Base-by-base conservation (phyloP, 1,284 basidiomycete genomes). In the Clitocybe nebularis region DNA sequence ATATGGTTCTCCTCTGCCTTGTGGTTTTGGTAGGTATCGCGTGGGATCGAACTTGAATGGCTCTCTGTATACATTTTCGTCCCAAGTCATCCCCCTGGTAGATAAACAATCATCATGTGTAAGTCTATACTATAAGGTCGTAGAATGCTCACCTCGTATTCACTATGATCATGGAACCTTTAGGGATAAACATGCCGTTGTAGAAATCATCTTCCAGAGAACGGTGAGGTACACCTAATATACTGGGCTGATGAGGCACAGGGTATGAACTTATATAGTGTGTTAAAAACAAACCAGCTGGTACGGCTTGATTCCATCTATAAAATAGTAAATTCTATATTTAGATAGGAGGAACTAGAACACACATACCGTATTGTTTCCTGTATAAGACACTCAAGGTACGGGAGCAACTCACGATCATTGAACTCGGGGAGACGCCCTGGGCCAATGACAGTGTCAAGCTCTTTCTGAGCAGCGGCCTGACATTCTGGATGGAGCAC, bases 401-500 rank as follows among this genome's bases (percentile, higher is more conserved):
- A 62, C 0, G 59, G 60, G 11, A 62, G 46, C 5, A 46, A 46
- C 1, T 44, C 11, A n/a, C 49, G 52, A 33, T 64, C 62, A 7
- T 40, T 57, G 43, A 73, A 68, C 1, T 55, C 59, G 2, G 74
- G 75, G 3, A 74, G 56, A 14, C 72, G 61, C 17, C 55, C 57
- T 9, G 44, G 44, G 5, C 69, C 69, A 29, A 73, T 49, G 22
- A 72, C 66, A 2, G 47, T 21, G 42, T 75, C 72, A 9, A 77
- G 48, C 46, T 76, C 74, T 8, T 52, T 59, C 52, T 74, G 74
- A 1, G 68, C 74, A 30, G 60, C 63, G 28, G 50, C 45, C 39
- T 72, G 65, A 4, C 67, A 60, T 9, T 69, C 58, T 0, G 74
- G 74, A 50, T 72, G 54, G 32, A 64, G 48, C 20, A 67, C 56